Conservation (phyloP, 345 rosid genomes). For the Eucalyptus sp. region DNA sequence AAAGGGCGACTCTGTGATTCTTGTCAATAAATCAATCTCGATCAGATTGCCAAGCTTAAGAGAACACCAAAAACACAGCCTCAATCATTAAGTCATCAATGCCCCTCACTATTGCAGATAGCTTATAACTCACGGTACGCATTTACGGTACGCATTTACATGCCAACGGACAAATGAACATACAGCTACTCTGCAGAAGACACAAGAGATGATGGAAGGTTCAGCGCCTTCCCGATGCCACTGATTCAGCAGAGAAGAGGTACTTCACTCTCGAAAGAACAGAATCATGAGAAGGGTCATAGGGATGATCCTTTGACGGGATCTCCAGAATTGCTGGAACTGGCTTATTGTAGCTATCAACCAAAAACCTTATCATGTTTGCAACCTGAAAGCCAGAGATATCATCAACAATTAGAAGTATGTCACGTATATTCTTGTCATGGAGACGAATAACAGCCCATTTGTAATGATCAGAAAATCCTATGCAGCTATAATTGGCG, state of each 20-base stretch:
- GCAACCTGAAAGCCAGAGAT: conserved; percentile 48
- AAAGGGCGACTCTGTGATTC: neutral
- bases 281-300: conserved; percentile 91
- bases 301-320: conserved; percentile 92
- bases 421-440: neutral
- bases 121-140: neutral
- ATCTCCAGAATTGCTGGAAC: conserved; percentile 93
- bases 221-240: conserved; percentile 72
- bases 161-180: neutral
- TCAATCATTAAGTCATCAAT: neutral
- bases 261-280: conserved; percentile 89
- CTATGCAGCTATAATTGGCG: neutral
- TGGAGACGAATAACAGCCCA: neutral
- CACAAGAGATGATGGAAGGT: neutral
- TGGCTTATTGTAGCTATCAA: conserved; percentile 84
- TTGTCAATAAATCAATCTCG: neutral
- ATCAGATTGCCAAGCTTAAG: neutral
- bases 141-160: neutral
- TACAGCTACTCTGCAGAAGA: neutral
- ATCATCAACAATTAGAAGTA: neutral
- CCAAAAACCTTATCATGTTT: conserved; percentile 85
- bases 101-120: neutral
- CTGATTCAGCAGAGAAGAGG: conserved; percentile 84
- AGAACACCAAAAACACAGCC: neutral
- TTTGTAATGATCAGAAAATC: neutral